Percentiles rank a stretch among this genome's conserved stretches.
Conservation (phyloP, 2,329 filamentous ascomycete species). For the Chaetomium strumarium region DNA sequence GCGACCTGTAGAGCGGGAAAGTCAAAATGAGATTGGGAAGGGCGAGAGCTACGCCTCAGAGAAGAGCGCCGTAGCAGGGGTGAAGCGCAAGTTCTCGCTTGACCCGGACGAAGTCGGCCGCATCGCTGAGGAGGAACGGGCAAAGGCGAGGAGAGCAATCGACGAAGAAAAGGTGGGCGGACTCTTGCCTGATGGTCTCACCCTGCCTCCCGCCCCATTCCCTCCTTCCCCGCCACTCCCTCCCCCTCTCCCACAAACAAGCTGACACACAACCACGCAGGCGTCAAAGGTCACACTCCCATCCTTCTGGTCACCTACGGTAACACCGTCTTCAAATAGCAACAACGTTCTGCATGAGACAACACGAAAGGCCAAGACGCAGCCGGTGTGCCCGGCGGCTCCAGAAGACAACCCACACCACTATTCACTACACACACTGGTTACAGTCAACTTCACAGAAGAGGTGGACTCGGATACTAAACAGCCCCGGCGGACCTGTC, state of each 20-base stretch:
- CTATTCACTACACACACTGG: slow-evolving; percentile 72
- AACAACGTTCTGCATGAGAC: slow-evolving; percentile 50
- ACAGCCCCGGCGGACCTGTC: slow-evolving; percentile 55
- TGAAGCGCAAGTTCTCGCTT: slow-evolving; percentile 73
- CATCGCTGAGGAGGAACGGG: slow-evolving; percentile 63
- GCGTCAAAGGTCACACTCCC: slow-evolving; percentile 64
- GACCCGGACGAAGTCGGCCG: slow-evolving; percentile 70
- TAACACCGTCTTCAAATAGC: slow-evolving; percentile 64
- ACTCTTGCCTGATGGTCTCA: too few relatives aligned
- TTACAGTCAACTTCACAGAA: slow-evolving; percentile 70
- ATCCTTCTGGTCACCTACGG: slow-evolving; percentile 88
- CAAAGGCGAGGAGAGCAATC: slow-evolving; percentile 63
- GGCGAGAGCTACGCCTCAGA: slow-evolving; percentile 16
- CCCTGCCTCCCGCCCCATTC: too few relatives aligned
- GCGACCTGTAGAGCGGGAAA: slow-evolving; percentile 20
- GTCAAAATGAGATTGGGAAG: slow-evolving; percentile 29
- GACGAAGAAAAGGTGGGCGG: slow-evolving; percentile 61
- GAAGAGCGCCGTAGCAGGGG: slow-evolving; percentile 36
- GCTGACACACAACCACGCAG: slow-evolving; percentile 28
- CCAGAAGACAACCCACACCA: slow-evolving; percentile 59
- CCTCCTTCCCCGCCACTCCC: too few relatives aligned
- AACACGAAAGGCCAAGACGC: slow-evolving; percentile 57
- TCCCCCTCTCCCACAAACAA: too few relatives aligned
- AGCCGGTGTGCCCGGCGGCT: slow-evolving; percentile 73
- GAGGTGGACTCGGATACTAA: slow-evolving; percentile 50